Base-by-base conservation (phyloP, 2,329 filamentous ascomycete species). In the Paraphaeosphaeria minitans region DNA sequence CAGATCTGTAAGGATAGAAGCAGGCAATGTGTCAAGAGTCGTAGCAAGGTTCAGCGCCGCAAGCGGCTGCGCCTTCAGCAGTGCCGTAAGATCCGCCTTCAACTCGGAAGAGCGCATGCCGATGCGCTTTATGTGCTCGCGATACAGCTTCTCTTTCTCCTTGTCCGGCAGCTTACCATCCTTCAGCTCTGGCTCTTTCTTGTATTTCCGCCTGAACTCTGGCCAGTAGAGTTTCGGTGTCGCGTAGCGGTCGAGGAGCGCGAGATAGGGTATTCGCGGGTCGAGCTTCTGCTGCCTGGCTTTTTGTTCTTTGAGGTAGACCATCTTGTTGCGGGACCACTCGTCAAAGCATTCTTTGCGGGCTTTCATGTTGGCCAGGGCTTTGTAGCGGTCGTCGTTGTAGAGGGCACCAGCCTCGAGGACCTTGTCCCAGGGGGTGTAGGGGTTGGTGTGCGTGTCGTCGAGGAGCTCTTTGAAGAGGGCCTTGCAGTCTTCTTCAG, bases 181-280 rank as follows among this genome's bases (percentile, higher is more conserved):
- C 60, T 89, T 90, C 90, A 99, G 93, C 53, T 88, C 85, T 0
- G 85, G 77, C 63, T 96, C 93, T 64, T 90, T 93, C 65, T 89
- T 90, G 77, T 87, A 95, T 74, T 97, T 99, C 35, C 95, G 84
- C 69, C 91, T 92, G 78, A 99, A 99, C 74, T 99, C 95, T 0
- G 92, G 89, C 95, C 95, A 99, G 81, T 96, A 99, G 1, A 99
- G 83, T 78, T 97, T 98, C 0, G 92, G 89, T 0, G 89, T 95
- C 0, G 93, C 94, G 66, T 92, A 86, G 50, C 89, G 86, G 63
- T 94, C 87, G 31, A 99, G 81, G 63, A 99, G 90, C 0, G 85
- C 84, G 60, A 98, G 80, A 75, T 96, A 99, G 0, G 89, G 87
- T 64, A 97, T 89, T 48, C 85, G 83, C 1, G 95, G 94, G 69